Evolutionary conservation across 768 basidiomycete genomes (phyloP), one percentile per base, ranked within the genome.

Genomic region (Trametes cingulata): DNA sequence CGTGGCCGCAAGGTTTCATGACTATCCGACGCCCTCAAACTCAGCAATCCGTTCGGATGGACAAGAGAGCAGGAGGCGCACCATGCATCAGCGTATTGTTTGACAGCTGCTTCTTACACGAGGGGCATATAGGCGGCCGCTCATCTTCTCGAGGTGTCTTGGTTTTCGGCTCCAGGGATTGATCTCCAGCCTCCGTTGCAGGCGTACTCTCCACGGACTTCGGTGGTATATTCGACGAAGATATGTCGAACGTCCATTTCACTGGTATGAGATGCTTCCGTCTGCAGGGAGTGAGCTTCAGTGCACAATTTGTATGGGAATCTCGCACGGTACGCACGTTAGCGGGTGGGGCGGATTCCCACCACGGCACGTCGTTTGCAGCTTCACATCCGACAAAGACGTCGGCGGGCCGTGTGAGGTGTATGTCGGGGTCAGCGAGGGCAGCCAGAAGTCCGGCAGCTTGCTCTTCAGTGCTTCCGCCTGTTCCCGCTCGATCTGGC

Each of bases 381-480:
- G 74, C 73, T 94, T 94, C 35, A 95, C 82, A 66, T 95, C 92
- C 65, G 82, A 80, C 42, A 94, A 74, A 3, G 87, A 88, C 25
- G 78, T 80, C 1, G 87, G 87, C 10, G 79, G 81, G 0, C 85
- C 85, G 49, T 70, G 78, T 33, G 89, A 78, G 22, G 83, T 76
- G 73, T 90, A 85, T 45, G 83, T 95, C 0, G 95, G 95, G 0
- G 95, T 95, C 24, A 98, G 75, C 0, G 91, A 94, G 2, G 95
- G 95, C 39, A 99, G 79, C 97, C 97, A 99, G 72, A 97, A 99
- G 68, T 97, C 95, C 2, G 97, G 95, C 2, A 98, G 82, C 72
- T 98, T 97, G 60, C 85, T 83, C 60, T 88, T 91, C 57, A 96
- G 76, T 3, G 88, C 83, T 62, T 94, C 93, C 0, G 89, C 88